Evolutionary conservation across 2,329 filamentous ascomycete genomes (phyloP).

Genomic region (Hypoxylon sp.): DNA sequence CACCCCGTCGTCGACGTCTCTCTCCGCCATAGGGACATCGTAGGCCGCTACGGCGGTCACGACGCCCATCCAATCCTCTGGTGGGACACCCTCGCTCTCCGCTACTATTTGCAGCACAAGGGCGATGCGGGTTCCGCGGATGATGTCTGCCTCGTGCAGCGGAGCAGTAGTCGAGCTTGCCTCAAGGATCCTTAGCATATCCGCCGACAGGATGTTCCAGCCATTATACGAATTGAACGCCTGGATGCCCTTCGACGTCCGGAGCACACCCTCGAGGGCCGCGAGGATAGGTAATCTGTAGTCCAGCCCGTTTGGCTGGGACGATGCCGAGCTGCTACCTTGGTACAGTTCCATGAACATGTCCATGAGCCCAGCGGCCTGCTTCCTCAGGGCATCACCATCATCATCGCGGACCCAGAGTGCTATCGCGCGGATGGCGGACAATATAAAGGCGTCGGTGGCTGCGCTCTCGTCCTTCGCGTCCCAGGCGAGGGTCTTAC

Average conservation of each 20-base stretch:
- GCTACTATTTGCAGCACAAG: conserved; percentile 66
- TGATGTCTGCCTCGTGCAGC: conserved; percentile 51
- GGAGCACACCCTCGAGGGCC: conserved; percentile 69
- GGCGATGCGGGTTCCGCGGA: conserved; percentile 67
- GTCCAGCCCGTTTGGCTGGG: conserved; percentile 56
- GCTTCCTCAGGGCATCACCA: conserved; percentile 67
- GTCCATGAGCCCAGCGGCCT: conserved; percentile 70
- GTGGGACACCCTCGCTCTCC: conserved; percentile 60
- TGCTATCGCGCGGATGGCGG: conserved; percentile 68
- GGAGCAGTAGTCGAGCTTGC: conserved; percentile 43
- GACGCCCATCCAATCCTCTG: conserved; percentile 69
- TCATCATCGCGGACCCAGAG: conserved; percentile 80
- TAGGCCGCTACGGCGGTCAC: conserved; percentile 65
- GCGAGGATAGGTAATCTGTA: conserved; percentile 69
- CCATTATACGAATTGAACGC: conserved; percentile 64
- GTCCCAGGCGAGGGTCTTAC: conserved; percentile 69
- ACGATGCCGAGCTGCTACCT: conserved; percentile 44
- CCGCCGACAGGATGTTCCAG: conserved; percentile 65
- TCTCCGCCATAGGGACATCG: conserved; percentile 53
- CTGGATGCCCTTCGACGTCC: conserved; percentile 60
- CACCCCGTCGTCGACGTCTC: conserved; percentile 13
- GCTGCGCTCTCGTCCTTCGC: conserved; percentile 61
- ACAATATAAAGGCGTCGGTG: conserved; percentile 70
- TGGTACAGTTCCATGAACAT: conserved; percentile 74
- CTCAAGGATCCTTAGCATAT: conserved; percentile 62